phyloP scores from a whole-genome alignment of 192 early-diverging fungal genomes.

The Coemansia sp. region DNA sequence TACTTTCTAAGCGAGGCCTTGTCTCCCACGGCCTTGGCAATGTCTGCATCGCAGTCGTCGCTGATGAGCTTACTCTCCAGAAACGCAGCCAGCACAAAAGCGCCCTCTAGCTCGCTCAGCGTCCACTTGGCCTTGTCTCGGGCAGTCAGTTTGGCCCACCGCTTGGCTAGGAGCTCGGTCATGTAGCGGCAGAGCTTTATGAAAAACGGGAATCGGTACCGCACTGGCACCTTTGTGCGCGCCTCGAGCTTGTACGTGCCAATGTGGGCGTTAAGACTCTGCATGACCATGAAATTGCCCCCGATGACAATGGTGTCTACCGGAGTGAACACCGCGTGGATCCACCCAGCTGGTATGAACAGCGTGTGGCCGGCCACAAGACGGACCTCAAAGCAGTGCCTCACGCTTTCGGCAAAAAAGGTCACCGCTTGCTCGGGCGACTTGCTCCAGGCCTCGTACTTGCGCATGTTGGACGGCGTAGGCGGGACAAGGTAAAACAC shows the following conservation, averaged over 20 bases:
- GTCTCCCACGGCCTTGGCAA: constrained; percentile 42
- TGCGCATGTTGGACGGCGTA: constrained; percentile 79
- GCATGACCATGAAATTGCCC: constrained; percentile 83
- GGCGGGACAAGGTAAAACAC: constrained; percentile 90
- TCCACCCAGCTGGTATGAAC: constrained; percentile 97
- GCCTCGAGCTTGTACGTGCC: constrained; percentile 76
- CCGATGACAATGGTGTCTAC: constrained; percentile 88
- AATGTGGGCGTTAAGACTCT: constrained; percentile 79
- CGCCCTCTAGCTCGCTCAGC: constrained; percentile 62
- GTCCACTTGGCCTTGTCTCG: constrained; percentile 26
- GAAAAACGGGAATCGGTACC: constrained; percentile 89
- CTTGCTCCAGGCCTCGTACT: constrained; percentile 88
- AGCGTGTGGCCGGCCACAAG: constrained; percentile 83
- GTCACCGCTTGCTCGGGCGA: constrained; percentile 71
- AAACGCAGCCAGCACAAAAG: constrained; percentile 56
- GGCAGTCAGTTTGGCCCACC: constrained; percentile 53
- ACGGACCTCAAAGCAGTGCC: constrained; percentile 76
- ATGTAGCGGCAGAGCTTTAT: constrained; percentile 86
- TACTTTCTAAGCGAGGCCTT: constrained; percentile 19
- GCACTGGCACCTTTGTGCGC: constrained; percentile 74
- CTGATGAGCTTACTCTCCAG: constrained; percentile 35
- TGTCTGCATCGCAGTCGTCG: constrained; percentile 24
- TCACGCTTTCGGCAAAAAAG: constrained; percentile 86
- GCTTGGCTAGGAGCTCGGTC: constrained; percentile 61
- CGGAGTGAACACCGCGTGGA: constrained; percentile 93